A percentile compares a stretch with the other conserved stretches of the same genome.
phyloP scores from a whole-genome alignment of 1,284 basidiomycete genomes.

The Sporisorium sorghi region DNA sequence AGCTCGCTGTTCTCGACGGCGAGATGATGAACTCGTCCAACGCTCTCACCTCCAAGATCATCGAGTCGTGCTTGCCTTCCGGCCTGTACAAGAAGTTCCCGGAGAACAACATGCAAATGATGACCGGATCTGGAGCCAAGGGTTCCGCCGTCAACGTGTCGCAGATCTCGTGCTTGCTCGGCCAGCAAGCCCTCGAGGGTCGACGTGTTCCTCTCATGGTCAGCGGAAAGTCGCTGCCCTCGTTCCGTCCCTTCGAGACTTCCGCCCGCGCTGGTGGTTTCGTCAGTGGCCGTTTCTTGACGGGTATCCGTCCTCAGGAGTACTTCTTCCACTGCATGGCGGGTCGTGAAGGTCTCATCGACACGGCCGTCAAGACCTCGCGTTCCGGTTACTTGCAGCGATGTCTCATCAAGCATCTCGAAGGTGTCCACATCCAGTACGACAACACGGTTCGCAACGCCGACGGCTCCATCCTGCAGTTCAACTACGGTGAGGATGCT shows the following conservation, averaged over 20 bases:
- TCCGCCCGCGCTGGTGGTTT: conserved; percentile 98
- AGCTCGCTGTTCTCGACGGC: conserved; percentile 95
- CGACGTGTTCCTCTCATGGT: conserved; percentile 99
- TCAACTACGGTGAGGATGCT: conserved; percentile 95
- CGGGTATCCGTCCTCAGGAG: conserved; percentile 97
- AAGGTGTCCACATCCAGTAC: conserved; percentile 95
- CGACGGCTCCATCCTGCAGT: conserved; percentile 93
- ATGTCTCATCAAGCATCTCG: conserved; percentile 97
- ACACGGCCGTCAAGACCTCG: conserved; percentile 98
- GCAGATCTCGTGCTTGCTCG: conserved; percentile 95
- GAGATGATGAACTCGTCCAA: conserved; percentile 77
- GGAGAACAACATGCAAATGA: conserved; percentile 99
- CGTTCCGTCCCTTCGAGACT: conserved; percentile 97
- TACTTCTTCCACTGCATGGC: conserved; percentile 99
- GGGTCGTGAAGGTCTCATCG: conserved; percentile 97
- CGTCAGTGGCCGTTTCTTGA: conserved; percentile 98
- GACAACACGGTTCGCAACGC: conserved; percentile 97
- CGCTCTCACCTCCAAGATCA: conserved; percentile 83
- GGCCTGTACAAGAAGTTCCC: conserved; percentile 83
- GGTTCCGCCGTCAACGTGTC: conserved; percentile 97
- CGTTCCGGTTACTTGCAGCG: conserved; percentile 98
- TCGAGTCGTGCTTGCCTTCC: conserved; percentile 82
- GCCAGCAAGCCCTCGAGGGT: conserved; percentile 97
- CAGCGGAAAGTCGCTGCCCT: conserved; percentile 96
- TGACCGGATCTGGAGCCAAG: conserved; percentile 98